Percentiles rank a stretch among this genome's conserved stretches.
phyloP scores from a whole-genome alignment of 1,139 yeast genomes.

The Zhuliangozyma blackwelliae region DNA sequence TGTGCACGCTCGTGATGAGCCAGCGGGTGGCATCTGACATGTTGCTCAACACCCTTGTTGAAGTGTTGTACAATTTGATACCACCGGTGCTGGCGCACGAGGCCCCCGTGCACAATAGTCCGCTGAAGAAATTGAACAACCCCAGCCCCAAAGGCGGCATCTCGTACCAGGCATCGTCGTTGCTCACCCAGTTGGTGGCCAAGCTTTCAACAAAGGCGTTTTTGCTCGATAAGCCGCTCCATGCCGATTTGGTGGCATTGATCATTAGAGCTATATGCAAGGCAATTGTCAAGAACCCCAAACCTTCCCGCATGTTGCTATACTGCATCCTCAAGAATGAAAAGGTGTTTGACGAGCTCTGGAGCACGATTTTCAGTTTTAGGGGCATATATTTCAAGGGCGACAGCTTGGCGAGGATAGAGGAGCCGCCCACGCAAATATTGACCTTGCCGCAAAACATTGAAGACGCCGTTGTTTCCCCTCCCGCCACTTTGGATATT shows the following conservation, averaged over 20 bases:
- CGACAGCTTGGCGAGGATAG: slow-evolving; percentile 14
- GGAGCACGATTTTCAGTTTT: slow-evolving; percentile 29
- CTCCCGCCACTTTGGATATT: neutral
- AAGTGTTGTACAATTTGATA: slow-evolving; percentile 56
- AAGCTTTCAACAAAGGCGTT: slow-evolving; percentile 41
- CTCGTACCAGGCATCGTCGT: slow-evolving; percentile 57
- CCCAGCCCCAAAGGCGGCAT: slow-evolving; percentile 42
- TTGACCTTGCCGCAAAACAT: neutral
- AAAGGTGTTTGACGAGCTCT: slow-evolving; percentile 28
- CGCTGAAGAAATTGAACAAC: slow-evolving; percentile 26
- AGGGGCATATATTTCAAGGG: slow-evolving; percentile 25
- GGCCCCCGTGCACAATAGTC: slow-evolving; percentile 17
- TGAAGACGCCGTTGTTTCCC: neutral
- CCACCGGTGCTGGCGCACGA: slow-evolving; percentile 34
- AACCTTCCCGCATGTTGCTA: slow-evolving; percentile 51
- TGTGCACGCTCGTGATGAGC: slow-evolving; percentile 24
- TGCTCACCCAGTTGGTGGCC: slow-evolving; percentile 51
- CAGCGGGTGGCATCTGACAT: neutral
- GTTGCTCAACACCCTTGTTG: slow-evolving; percentile 38
- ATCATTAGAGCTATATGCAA: slow-evolving; percentile 52
- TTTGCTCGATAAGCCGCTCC: slow-evolving; percentile 39
- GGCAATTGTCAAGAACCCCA: slow-evolving; percentile 45
- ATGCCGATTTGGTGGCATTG: slow-evolving; percentile 58
- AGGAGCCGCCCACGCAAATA: slow-evolving; percentile 8
- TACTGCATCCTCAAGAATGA: slow-evolving; percentile 51